Evolutionary conservation across 495 filamentous ascomycete species (phyloP).

Genomic region (Neurospora sp.): DNA sequence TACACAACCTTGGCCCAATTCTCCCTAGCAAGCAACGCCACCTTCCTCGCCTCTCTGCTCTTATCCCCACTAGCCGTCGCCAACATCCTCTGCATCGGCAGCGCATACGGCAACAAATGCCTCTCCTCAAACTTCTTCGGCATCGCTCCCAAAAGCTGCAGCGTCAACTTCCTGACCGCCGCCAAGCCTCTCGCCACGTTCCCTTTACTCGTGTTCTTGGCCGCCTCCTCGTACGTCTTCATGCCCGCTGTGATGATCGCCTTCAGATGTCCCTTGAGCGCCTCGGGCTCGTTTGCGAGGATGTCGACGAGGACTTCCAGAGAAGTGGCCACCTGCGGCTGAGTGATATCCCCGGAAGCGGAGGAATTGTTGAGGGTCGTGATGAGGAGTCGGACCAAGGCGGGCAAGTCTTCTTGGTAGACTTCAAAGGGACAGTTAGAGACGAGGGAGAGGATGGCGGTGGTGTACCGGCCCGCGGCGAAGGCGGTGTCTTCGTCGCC

Average conservation of each 20-base stretch:
- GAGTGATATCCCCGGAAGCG: conserved; percentile 8
- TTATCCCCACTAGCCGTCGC: conserved; percentile 34
- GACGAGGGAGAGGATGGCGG: conserved; percentile 28
- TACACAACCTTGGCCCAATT: conserved; percentile 26
- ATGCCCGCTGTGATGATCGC: conserved; percentile 24
- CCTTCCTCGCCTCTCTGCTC: conserved; percentile 32
- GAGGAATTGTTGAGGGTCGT: conserved; percentile 15
- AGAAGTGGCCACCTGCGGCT: conserved; percentile 18
- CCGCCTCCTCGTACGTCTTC: conserved; percentile 17
- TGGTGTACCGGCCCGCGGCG: conserved; percentile 16
- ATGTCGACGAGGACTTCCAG: conserved; percentile 31
- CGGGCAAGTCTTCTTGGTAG: conserved; percentile 29
- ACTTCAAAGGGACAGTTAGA: conserved; percentile 29
- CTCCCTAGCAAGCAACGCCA: conserved; percentile 30
- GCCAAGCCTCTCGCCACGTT: conserved; percentile 1
- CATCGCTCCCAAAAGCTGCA: conserved; percentile 30
- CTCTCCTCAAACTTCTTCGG: conserved; percentile 32
- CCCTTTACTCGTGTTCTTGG: conserved; percentile 4
- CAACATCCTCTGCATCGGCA: conserved; percentile 28
- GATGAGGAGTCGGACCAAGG: conserved; percentile 29
- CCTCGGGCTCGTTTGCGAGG: conserved; percentile 23
- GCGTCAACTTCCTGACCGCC: conserved; percentile 24
- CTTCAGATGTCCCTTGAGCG: conserved; percentile 27
- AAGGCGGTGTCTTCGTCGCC: background rate
- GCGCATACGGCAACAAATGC: conserved; percentile 24